Base-by-base conservation (phyloP, 2,329 filamentous ascomycete species). In the Trichoderma lentiforme region DNA sequence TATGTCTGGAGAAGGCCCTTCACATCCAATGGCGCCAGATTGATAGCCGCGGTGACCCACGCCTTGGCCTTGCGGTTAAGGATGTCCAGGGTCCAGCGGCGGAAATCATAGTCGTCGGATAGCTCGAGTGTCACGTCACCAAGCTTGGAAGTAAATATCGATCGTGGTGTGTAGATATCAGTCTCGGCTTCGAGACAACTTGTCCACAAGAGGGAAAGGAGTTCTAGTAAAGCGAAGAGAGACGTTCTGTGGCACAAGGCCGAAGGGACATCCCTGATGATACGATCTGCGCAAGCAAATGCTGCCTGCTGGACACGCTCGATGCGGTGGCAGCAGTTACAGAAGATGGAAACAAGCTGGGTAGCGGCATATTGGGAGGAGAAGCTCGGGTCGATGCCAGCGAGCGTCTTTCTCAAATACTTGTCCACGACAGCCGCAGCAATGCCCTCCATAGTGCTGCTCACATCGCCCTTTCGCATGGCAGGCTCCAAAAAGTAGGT, bases 1-100 rank as follows among this genome's bases (percentile, higher is more conserved):
- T 99, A 98, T 0, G 96, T 98, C 82, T 97, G 96, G 57, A 99
- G 86, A 24, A 99, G 86, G 0, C 97, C 96, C 82, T 99, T 99
- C 73, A 98, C 90, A 81, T 99, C 95, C 28, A 97, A 85, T 6
- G 96, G 95, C 3, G 97, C 94, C 62, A 97, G 88, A 75, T 93
- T 91, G 76, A 98, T 90, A 8, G 93, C 93, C 36, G 88, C 85
- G 24, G 89, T 90, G 0, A 99, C 91, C 96, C 96, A 99, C 4
- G 82, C 82, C 75, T 90, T 93, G 39, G 95, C 94, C 75, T 89
- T 91, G 73, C 89, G 90, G 79, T 97, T 90, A 34, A 99, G 88
- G 24, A 86, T 88, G 73, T 93, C 91, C 63, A 99, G 84, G 0
- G 96, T 99, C 71, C 87, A 88, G 75, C 91, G 91, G 68, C 97